These are phyloP conservation scores for Sugiyamaella xylanicola DNA, from an alignment of 1,139 yeast species.

Conservation along the genomic window DNA sequence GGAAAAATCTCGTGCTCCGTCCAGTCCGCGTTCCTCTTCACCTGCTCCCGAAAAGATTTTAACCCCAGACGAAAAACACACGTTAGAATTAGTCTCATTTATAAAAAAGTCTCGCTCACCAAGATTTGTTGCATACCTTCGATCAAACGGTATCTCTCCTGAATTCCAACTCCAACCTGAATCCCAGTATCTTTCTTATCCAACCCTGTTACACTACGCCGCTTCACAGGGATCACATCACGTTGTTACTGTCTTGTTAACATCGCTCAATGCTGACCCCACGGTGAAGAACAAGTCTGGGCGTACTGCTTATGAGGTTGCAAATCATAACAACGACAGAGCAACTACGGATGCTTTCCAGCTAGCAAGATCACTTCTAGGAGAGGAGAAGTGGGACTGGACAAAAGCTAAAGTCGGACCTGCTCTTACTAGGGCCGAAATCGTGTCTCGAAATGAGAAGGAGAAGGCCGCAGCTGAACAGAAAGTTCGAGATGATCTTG, in stretches of 20 bases:
- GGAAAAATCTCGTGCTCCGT: conserved; percentile 15
- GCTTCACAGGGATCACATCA: conserved; percentile 66
- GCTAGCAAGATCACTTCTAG: conserved; percentile 63
- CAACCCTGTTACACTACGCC: conserved; percentile 81
- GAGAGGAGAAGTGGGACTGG: conserved; percentile 77
- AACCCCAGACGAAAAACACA: conserved; percentile 48
- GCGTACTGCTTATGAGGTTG: conserved; percentile 65
- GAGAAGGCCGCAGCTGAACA: conserved; percentile 36
- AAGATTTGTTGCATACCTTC: conserved; percentile 61
- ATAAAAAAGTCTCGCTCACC: conserved; percentile 82
- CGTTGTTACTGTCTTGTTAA: conserved; percentile 66
- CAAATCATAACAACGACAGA: conserved; percentile 43
- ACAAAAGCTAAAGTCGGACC: conserved; percentile 63
- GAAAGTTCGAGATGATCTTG: conserved; percentile 40
- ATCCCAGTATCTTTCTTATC: conserved; percentile 55
- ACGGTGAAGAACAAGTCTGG: conserved; percentile 54
- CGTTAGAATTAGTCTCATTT: conserved; percentile 59
- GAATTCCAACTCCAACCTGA: conserved; percentile 60
- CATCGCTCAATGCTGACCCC: conserved; percentile 73
- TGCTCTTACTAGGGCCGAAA: conserved; percentile 54
- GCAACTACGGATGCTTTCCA: conserved; percentile 61
- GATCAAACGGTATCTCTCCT: conserved; percentile 55
- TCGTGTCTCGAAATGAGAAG: conserved; percentile 42
- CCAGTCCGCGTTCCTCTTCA: conserved; percentile 15
- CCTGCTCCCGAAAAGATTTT: conserved; percentile 27